A percentile compares a stretch with the other conserved stretches of the same genome.
Evolutionary conservation across 805 yeast species (phyloP).

Genomic region (Yamadazyma akitaensis): DNA sequence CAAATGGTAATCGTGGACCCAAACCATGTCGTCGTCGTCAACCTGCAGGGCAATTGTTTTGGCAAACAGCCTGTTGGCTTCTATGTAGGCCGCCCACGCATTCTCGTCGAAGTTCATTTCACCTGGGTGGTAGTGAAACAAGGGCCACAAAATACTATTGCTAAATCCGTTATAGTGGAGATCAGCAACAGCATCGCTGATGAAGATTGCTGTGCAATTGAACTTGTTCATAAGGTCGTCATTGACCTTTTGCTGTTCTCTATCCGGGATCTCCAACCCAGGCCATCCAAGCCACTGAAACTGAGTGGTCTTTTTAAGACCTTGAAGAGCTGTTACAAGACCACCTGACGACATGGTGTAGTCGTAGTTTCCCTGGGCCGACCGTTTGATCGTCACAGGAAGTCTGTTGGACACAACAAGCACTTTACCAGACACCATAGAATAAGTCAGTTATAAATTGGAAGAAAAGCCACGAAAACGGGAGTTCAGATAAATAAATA

Average conservation of each 20-base stretch:
- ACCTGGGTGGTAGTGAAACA: constrained; percentile 98
- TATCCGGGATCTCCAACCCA: constrained; percentile 72
- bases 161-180: constrained; percentile 95
- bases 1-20: constrained; percentile 98
- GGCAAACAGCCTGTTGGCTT: constrained; percentile 85
- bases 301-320: constrained; percentile 74
- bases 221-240: constrained; percentile 71
- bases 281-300: constrained; percentile 99
- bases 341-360: constrained; percentile 98
- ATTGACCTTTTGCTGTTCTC: constrained; percentile 66
- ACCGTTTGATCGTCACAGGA: constrained; percentile 85
- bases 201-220: constrained; percentile 85
- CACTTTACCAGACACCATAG: constrained; percentile 56
- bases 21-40: constrained; percentile 80
- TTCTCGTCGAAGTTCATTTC: constrained; percentile 97
- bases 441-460: background rate
- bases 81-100: constrained; percentile 97
- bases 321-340: constrained; percentile 91
- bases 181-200: constrained; percentile 88
- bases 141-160: constrained; percentile 94
- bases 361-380: constrained; percentile 60
- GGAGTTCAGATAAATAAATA: background rate
- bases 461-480: background rate
- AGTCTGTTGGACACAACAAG: constrained; percentile 91
- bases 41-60: constrained; percentile 64